Evolutionary conservation across 2,329 filamentous ascomycete species (phyloP).

Genomic region (Periglandula ipomoeae): DNA sequence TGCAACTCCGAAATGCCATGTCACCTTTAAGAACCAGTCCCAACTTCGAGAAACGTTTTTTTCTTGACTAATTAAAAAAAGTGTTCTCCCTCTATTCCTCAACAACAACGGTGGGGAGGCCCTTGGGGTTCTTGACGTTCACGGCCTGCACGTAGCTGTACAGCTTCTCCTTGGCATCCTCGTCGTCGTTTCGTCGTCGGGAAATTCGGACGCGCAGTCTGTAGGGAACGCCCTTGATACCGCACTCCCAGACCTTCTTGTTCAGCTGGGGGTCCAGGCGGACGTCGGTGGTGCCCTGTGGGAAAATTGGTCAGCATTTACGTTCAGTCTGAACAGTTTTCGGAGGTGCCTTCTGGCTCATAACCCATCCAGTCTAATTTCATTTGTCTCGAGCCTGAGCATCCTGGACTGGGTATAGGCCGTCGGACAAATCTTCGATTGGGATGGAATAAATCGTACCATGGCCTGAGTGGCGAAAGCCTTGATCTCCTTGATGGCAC

Average conservation of each 20-base stretch:
- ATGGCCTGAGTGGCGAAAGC: conserved; percentile 87
- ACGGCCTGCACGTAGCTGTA: conserved; percentile 99
- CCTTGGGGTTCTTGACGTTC: conserved; percentile 99
- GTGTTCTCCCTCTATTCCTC: conserved; percentile 54
- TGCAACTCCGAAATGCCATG: conserved; percentile 39
- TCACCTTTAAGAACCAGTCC: conserved; percentile 32
- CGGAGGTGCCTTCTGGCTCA: background rate
- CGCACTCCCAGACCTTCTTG: conserved; percentile 99
- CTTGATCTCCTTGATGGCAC: conserved; percentile 99
- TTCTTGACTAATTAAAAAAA: conserved; percentile 7
- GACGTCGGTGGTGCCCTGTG: conserved; percentile 89
- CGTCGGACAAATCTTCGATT: too few relatives aligned
- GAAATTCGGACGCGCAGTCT: conserved; percentile 97
- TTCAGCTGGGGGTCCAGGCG: conserved; percentile 97
- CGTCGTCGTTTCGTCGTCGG: conserved; percentile 99
- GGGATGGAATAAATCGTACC: conserved; percentile 53
- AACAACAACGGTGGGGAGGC: conserved; percentile 85
- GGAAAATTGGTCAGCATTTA: conserved; percentile 14
- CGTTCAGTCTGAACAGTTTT: background rate
- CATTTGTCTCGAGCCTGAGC: too few relatives aligned
- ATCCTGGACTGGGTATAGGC: background rate
- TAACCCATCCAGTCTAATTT: background rate
- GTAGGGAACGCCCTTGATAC: conserved; percentile 98
- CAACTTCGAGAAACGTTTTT: conserved; percentile 23
- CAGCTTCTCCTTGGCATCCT: conserved; percentile 98